A percentile compares a stretch with the other conserved stretches of the same genome.
phyloP scores from a whole-genome alignment of 306 rosid species.

The Fragaria vesca region DNA sequence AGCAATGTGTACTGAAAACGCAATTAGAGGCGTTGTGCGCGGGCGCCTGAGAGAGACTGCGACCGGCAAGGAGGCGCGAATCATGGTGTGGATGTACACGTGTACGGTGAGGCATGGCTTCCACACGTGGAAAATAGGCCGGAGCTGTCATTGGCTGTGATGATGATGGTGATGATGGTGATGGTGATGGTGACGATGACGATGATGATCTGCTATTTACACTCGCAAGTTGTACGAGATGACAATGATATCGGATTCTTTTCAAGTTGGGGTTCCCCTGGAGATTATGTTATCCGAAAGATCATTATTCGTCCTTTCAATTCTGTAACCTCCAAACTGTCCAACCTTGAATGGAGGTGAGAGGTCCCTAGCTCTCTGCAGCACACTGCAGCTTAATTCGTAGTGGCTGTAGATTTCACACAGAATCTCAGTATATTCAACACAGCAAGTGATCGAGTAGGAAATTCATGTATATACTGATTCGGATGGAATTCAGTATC shows the following conservation, averaged over 20 bases:
- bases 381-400: neutral
- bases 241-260: conserved; percentile 13
- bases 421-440: neutral
- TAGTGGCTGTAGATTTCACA: neutral
- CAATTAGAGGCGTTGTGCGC: conserved; percentile 1
- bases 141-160: neutral
- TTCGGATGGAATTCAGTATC: no score
- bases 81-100: conserved; percentile 17
- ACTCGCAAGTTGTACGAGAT: neutral
- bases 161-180: neutral
- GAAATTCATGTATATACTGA: no score
- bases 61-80: conserved; percentile 22
- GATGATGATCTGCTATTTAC: neutral
- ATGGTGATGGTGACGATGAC: neutral
- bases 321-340: neutral
- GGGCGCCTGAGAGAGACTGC: neutral
- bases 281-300: neutral
- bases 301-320: neutral
- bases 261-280: neutral
- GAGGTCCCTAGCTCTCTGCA: neutral
- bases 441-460: no score
- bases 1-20: neutral
- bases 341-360: neutral
- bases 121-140: conserved; percentile 17
- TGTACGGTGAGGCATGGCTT: neutral